A percentile compares a stretch with the other conserved stretches of the same genome.
Conservation (phyloP, 805 yeast species). For the Pichia insulana region DNA sequence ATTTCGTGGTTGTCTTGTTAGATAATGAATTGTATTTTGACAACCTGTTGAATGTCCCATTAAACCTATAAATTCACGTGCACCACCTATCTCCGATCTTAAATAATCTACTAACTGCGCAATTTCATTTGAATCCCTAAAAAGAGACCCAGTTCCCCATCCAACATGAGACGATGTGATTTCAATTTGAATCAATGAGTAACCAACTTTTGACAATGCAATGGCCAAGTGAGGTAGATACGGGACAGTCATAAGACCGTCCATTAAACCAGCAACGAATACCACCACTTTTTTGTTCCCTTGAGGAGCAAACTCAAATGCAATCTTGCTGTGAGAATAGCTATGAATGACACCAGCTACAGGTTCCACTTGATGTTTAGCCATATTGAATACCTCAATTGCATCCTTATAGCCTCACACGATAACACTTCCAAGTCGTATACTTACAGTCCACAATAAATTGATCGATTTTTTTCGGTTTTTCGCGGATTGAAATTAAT, state of each 20-base stretch:
- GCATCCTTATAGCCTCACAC: too few species aligned
- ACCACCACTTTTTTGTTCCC: conserved; percentile 43
- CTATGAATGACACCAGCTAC: conserved; percentile 37
- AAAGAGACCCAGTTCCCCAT: conserved; percentile 63
- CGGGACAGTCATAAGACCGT: conserved; percentile 66
- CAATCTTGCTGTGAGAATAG: conserved; percentile 37
- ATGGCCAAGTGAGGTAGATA: conserved; percentile 43
- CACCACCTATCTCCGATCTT: conserved; percentile 36
- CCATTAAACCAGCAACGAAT: conserved; percentile 66
- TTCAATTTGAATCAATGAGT: conserved; percentile 53
- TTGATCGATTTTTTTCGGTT: too few species aligned
- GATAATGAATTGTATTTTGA: conserved; percentile 63
- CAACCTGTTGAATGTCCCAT: conserved; percentile 86
- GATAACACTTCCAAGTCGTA: too few species aligned
- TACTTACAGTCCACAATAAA: too few species aligned
- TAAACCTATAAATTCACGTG: conserved; percentile 43
- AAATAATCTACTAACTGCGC: conserved; percentile 47
- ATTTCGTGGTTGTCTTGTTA: conserved; percentile 29
- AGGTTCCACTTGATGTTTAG: conserved; percentile 3
- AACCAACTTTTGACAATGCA: conserved; percentile 35
- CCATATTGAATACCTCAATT: not conserved
- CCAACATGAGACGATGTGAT: conserved; percentile 55
- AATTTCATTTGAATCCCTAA: conserved; percentile 52
- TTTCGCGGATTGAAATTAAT: too few species aligned
- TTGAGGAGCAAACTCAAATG: conserved; percentile 41